Conservation (phyloP, 2,329 filamentous ascomycete genomes). For the Fonsecaea multimorphosa region DNA sequence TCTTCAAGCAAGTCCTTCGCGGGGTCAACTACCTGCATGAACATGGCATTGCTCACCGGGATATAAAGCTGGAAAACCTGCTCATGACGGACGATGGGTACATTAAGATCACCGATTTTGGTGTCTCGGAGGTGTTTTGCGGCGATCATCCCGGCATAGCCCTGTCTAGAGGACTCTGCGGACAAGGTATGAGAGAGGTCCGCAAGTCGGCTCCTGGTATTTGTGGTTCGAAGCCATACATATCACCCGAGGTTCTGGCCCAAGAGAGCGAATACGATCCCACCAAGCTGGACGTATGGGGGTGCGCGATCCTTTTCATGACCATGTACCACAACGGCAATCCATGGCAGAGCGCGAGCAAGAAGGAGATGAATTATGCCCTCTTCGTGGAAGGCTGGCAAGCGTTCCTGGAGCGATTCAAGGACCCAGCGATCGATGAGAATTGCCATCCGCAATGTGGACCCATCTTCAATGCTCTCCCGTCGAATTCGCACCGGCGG, state of each 20-base stretch:
- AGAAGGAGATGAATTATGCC: constrained; percentile 65
- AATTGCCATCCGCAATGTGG: constrained; percentile 69
- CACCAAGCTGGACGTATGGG: constrained; percentile 83
- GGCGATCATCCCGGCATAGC: constrained; percentile 80
- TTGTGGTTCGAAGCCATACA: constrained; percentile 84
- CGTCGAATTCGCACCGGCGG: constrained; percentile 71
- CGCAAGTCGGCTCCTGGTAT: constrained; percentile 75
- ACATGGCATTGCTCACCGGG: constrained; percentile 86
- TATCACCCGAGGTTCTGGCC: constrained; percentile 80
- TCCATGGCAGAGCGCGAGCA: constrained; percentile 74
- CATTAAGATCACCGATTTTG: constrained; percentile 91
- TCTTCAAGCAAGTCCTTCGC: constrained; percentile 88
- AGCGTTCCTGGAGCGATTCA: constrained; percentile 60
- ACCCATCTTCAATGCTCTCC: constrained; percentile 69
- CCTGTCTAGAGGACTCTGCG: constrained; percentile 74
- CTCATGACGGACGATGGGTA: constrained; percentile 79
- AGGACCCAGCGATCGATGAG: constrained; percentile 55
- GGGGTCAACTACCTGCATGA: constrained; percentile 81
- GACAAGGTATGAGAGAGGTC: constrained; percentile 72
- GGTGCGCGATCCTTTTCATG: constrained; percentile 81
- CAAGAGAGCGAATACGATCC: constrained; percentile 74
- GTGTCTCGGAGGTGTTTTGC: constrained; percentile 83
- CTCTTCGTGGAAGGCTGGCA: constrained; percentile 71
- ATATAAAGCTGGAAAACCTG: constrained; percentile 89
- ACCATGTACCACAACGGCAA: constrained; percentile 74